Conservation (phyloP, 257 asterid genomes). For the Coffea canephora region DNA sequence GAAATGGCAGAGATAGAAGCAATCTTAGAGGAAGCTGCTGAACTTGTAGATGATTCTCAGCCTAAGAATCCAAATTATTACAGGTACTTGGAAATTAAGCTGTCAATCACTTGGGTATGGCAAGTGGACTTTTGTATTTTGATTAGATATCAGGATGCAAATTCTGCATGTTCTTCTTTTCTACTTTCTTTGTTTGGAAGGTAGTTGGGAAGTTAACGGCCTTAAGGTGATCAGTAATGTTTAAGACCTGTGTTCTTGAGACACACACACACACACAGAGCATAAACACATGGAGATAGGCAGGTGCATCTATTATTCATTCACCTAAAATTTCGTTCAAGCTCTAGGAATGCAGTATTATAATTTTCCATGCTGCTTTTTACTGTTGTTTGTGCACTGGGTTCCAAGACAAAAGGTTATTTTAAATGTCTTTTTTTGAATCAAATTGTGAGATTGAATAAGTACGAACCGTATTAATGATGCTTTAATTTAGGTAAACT, state of each 20-base stretch:
- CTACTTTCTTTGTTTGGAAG: neutral
- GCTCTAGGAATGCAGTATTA: neutral
- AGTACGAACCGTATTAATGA: too few species aligned
- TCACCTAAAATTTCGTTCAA: neutral
- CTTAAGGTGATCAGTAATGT: neutral
- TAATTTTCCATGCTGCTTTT: neutral
- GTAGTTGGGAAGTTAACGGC: neutral
- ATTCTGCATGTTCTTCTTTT: neutral
- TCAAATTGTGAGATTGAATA: neutral
- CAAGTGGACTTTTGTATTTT: neutral
- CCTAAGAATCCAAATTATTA: conserved; percentile 86
- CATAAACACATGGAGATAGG: neutral
- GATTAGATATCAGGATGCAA: neutral
- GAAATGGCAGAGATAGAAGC: conserved; percentile 93
- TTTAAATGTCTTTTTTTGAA: neutral
- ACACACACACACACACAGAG: neutral
- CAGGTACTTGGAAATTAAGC: conserved; percentile 49
- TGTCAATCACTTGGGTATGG: neutral
- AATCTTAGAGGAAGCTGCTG: conserved; percentile 96
- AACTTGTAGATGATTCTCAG: conserved; percentile 82
- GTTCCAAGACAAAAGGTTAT: neutral
- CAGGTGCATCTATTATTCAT: neutral
- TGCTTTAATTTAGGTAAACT: neutral
- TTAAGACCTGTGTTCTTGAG: neutral
- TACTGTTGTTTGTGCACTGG: neutral